Evolutionary conservation across 2,329 filamentous ascomycete genomes (phyloP).

Genomic region (Pestalotiopsis sp.): DNA sequence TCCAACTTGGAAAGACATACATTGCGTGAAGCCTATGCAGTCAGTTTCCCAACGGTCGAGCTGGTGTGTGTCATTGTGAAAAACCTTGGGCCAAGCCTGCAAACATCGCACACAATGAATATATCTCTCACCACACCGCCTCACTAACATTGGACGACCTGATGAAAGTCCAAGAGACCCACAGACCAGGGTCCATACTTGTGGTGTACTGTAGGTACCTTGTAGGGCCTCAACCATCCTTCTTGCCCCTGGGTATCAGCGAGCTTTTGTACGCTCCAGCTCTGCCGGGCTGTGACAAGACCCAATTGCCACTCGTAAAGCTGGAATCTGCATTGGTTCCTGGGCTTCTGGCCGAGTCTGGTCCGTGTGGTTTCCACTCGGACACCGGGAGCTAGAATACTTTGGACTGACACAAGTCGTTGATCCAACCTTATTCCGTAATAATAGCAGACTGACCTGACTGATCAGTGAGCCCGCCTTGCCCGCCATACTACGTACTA

Average conservation of each 20-base stretch:
- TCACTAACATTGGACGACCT: not conserved
- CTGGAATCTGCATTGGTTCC: not conserved
- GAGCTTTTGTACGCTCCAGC: not conserved
- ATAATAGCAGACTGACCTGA: not conserved
- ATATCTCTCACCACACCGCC: constrained; percentile 1
- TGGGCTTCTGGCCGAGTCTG: not conserved
- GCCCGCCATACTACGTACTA: not conserved
- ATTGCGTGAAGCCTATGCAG: not conserved
- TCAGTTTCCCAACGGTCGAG: not conserved
- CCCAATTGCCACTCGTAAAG: constrained; percentile 1
- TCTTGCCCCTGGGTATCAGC: not conserved
- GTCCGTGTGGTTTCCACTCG: not conserved
- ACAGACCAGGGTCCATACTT: not conserved
- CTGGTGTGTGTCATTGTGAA: not conserved
- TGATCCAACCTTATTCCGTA: constrained; percentile 4
- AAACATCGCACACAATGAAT: not conserved
- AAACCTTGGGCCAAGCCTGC: not conserved
- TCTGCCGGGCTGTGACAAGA: not conserved
- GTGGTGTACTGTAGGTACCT: too few relatives aligned
- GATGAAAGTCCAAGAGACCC: not conserved
- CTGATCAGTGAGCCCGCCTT: not conserved
- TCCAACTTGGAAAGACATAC: not conserved
- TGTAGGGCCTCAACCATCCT: not conserved
- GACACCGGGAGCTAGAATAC: not conserved
- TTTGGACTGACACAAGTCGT: constrained; percentile 6